Evolutionary conservation across 768 basidiomycete genomes (phyloP), one percentile per base, ranked within the genome.

Genomic region (Rhodosporidiobolus sp.): DNA sequence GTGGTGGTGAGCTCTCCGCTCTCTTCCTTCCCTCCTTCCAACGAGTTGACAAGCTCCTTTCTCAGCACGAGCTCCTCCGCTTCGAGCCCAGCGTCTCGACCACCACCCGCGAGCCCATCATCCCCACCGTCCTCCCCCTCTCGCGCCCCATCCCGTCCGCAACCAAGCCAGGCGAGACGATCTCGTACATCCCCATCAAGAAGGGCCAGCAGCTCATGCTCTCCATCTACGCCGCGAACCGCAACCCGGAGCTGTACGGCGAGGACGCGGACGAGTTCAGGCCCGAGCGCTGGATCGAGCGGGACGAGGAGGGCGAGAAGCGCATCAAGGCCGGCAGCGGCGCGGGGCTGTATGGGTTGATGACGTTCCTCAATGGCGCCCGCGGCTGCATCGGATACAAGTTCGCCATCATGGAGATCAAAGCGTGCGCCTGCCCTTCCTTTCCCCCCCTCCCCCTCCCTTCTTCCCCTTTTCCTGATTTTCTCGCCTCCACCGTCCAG

Each of bases 61-160:
- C 46, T 20, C 49, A 60, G 65, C 85, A 87, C 53, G 92, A 94
- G 81, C 85, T 86, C 3, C 80, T 94, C 69, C 87, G 92, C 26
- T 80, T 92, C 53, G 84, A 89, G 30, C 89, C 90, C 2, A 90
- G 91, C 0, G 83, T 92, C 12, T 90, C 91, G 78, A 90, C 90
- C 6, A 89, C 91, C 16, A 10, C 32, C 7, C 86, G 92, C 20
- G 90, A 20, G 61, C 89, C 91, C 5, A 88, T 85, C 3, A 85
- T 86, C 76, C 89, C 91, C 75, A 91, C 93, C 76, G 85, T 87
- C 69, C 83, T 94, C 26, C 92, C 92, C 3, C 84, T 89, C 35
- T 84, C 63, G 30, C 50, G n/a, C 50, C 73, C 76, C 24, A 26
- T 75, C 52, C 22, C 8, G 2, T 46, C 45, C 10, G 34, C 43